Base-by-base conservation (phyloP, 176 grass and related monocot species). In the Triticum turgidum region DNA sequence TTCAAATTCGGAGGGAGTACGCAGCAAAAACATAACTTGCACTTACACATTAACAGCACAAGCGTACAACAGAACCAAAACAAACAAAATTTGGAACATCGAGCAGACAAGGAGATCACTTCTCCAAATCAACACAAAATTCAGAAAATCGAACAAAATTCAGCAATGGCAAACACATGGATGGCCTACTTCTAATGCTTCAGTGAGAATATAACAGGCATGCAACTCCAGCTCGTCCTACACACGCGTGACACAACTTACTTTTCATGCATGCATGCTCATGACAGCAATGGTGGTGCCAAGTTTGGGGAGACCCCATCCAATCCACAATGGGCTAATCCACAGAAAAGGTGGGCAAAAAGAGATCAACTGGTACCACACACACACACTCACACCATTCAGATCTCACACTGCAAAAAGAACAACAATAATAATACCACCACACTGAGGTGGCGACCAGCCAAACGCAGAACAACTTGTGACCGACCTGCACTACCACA, bases 401-500 rank as follows among this genome's bases (percentile, higher is more conserved):
- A 75, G 1, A 11, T 37, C 29, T 66, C 0, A 21, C 74, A 62
- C 0, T 78, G 35, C 42, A 61, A 70, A 87, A 27, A 78, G n/a
- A 58, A 78, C 21, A 69, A 78, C 21, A 69, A 58, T 21, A 21
- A 58, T 58, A 21, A 21, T 9, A 6, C 13, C 6, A 2, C 8
- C 35, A 15, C 32, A 20, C 51, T 8, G 68, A 81, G 68, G 78
- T 87, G 85, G 58, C 59, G 6, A 64, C 3, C 18, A 81, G 78
- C 85, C 85, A 87, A 87, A 35, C 85, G 4, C 64, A 58, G 17
- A 58, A 21, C 54, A 47, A 71, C 15, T 33, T 68, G 86, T 45
- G 86, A 77, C 86, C 73, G 86, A 69, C 86, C 73, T 49, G 90
- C 82, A 69, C 76, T 75, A 30, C 6, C 13, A 73, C n/a, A 29